Conservation (phyloP, 495 filamentous ascomycete genomes). For the Hyaloscypha finlandica region DNA sequence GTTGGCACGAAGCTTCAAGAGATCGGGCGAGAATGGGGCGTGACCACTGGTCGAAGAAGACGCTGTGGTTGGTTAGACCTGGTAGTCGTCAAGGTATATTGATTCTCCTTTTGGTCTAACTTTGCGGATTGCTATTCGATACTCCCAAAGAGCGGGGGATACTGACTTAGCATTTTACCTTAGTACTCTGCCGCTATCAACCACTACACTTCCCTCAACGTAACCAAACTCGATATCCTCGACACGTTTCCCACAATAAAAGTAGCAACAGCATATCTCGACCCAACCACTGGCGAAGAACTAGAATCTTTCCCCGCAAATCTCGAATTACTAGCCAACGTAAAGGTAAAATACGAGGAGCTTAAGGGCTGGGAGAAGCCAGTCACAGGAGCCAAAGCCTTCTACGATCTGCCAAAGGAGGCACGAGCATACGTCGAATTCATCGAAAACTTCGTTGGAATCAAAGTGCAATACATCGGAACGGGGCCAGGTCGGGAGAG, state of each 20-base stretch:
- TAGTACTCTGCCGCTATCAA: conserved; percentile 67
- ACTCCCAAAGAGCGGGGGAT: neutral
- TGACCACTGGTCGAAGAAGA: conserved; percentile 80
- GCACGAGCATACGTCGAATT: conserved; percentile 63
- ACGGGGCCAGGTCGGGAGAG: conserved; percentile 71
- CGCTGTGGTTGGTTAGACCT: conserved; percentile 92
- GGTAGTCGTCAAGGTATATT: conserved; percentile 62
- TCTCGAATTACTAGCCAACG: conserved; percentile 54
- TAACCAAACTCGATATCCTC: conserved; percentile 88
- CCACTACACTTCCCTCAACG: conserved; percentile 54
- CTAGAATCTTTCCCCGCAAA: conserved; percentile 68
- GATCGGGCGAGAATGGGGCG: conserved; percentile 44
- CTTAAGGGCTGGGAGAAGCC: conserved; percentile 76
- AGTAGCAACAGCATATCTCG: conserved; percentile 71
- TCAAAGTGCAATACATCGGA: conserved; percentile 60
- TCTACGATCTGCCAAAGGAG: conserved; percentile 62
- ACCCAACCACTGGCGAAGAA: conserved; percentile 53
- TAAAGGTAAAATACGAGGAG: conserved; percentile 70
- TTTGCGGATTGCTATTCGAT: neutral
- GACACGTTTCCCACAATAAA: conserved; percentile 63
- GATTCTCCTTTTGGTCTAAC: neutral
- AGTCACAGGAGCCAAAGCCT: conserved; percentile 62
- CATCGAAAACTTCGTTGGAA: conserved; percentile 75
- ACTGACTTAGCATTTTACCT: neutral
- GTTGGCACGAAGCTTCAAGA: conserved; percentile 45